Evolutionary conservation across 805 yeast species (phyloP).

Genomic region (Candida sphagnicola): DNA sequence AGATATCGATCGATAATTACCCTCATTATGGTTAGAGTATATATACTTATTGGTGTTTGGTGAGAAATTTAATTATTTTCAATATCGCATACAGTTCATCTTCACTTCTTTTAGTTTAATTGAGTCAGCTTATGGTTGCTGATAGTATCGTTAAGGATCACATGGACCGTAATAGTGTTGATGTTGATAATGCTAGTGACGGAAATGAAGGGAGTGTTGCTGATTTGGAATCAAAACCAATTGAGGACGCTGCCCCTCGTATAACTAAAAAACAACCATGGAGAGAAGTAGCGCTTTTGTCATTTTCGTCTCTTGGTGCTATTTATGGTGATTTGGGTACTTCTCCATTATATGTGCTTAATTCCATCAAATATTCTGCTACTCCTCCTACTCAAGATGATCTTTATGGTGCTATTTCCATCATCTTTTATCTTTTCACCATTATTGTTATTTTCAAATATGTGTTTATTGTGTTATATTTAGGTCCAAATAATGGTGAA

Average conservation of each 20-base stretch:
- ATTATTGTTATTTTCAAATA: slow-evolving; percentile 52
- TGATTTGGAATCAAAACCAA: slow-evolving; percentile 6
- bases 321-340: slow-evolving; percentile 64
- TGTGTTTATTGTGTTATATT: slow-evolving; percentile 41
- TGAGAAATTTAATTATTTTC: neutral
- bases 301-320: slow-evolving; percentile 53
- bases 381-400: slow-evolving; percentile 34
- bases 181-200: slow-evolving; percentile 1
- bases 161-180: neutral
- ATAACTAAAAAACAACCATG: slow-evolving; percentile 13
- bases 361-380: slow-evolving; percentile 25
- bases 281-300: slow-evolving; percentile 21
- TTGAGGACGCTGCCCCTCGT: neutral
- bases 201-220: slow-evolving; percentile 4
- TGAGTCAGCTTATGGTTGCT: slow-evolving; percentile 1
- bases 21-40: neutral
- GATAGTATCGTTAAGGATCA: neutral
- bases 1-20: neutral
- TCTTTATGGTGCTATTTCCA: slow-evolving; percentile 47
- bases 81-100: too few relatives aligned
- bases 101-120: too few relatives aligned
- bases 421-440: slow-evolving; percentile 53
- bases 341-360: slow-evolving; percentile 51
- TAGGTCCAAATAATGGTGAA: slow-evolving; percentile 57
- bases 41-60: neutral